These are phyloP conservation scores for Penicillium lagena DNA, from an alignment of 495 filamentous ascomycete genomes.

Conservation along the genomic window DNA sequence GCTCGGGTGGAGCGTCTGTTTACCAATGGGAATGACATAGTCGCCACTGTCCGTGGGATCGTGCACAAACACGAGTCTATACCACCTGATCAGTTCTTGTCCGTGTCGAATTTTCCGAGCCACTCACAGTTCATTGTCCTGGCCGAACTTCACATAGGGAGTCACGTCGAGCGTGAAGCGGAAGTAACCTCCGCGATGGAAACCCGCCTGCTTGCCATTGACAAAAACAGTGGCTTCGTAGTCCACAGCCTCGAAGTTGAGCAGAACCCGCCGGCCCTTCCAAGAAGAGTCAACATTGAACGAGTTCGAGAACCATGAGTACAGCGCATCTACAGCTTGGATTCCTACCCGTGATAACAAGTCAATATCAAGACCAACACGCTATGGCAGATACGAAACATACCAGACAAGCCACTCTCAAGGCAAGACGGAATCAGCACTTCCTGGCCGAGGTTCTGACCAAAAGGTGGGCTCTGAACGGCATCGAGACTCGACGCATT, in stretches of 20 bases:
- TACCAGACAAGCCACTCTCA: slow-evolving; percentile 50
- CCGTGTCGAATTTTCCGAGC: background rate
- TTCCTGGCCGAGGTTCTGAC: slow-evolving; percentile 33
- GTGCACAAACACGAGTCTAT: slow-evolving; percentile 53
- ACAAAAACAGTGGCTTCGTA: slow-evolving; percentile 60
- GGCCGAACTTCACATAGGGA: slow-evolving; percentile 29
- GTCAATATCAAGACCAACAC: background rate
- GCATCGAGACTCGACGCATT: slow-evolving; percentile 33
- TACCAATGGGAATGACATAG: slow-evolving; percentile 56
- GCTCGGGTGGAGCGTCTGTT: slow-evolving; percentile 50
- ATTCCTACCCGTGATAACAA: slow-evolving; percentile 31
- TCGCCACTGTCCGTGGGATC: slow-evolving; percentile 55
- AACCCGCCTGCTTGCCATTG: slow-evolving; percentile 48
- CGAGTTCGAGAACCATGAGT: slow-evolving; percentile 55
- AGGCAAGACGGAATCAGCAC: slow-evolving; percentile 61
- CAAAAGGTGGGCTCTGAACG: slow-evolving; percentile 33
- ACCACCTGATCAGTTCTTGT: background rate
- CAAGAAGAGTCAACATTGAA: slow-evolving; percentile 49
- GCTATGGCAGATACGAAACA: background rate
- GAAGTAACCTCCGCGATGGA: slow-evolving; percentile 57
- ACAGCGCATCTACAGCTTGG: slow-evolving; percentile 36
- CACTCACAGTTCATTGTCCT: slow-evolving; percentile 47
- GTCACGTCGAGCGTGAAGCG: slow-evolving; percentile 56
- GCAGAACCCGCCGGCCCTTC: slow-evolving; percentile 36
- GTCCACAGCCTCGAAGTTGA: slow-evolving; percentile 68